phyloP scores from a whole-genome alignment of 805 yeast species.

The Teunomyces stri region DNA sequence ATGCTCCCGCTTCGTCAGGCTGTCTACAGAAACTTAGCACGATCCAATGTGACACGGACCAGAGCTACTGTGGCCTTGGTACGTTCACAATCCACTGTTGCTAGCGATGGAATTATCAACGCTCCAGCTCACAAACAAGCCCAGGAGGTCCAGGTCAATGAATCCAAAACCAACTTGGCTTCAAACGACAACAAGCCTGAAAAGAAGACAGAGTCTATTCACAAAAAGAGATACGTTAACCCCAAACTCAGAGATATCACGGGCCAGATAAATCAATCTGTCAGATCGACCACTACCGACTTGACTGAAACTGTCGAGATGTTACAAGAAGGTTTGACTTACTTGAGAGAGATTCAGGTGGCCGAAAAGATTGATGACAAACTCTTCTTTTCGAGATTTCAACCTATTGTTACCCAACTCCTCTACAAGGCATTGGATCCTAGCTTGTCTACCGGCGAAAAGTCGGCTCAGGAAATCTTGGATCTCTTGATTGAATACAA shows the following conservation, averaged over 20 bases:
- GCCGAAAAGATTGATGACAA: constrained; percentile 30
- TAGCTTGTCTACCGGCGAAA: constrained; percentile 8
- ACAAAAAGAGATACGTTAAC: constrained; percentile 13
- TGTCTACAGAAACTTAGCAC: constrained; percentile 11
- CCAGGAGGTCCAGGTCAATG: background rate
- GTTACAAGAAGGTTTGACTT: constrained; percentile 40
- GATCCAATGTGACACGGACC: constrained; percentile 8
- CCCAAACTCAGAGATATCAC: constrained; percentile 34
- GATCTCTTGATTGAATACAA: constrained; percentile 26
- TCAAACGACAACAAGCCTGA: background rate
- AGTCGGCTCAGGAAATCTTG: constrained; percentile 19
- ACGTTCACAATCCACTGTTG: constrained; percentile 8
- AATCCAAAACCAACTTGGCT: background rate
- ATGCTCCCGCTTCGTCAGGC: constrained; percentile 19
- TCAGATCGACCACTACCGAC: constrained; percentile 15
- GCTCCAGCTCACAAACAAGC: constrained; percentile 2
- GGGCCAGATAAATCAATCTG: constrained; percentile 27
- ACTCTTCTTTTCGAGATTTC: constrained; percentile 24
- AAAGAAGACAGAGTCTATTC: background rate
- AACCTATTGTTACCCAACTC: constrained; percentile 23
- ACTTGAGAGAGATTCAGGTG: constrained; percentile 35
- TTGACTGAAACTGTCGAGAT: constrained; percentile 33
- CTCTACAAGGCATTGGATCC: constrained; percentile 17
- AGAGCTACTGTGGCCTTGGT: constrained; percentile 4
- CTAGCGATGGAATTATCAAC: background rate